phyloP scores from a whole-genome alignment of 148 eudicot species.

The Dianthus caryophyllus region DNA sequence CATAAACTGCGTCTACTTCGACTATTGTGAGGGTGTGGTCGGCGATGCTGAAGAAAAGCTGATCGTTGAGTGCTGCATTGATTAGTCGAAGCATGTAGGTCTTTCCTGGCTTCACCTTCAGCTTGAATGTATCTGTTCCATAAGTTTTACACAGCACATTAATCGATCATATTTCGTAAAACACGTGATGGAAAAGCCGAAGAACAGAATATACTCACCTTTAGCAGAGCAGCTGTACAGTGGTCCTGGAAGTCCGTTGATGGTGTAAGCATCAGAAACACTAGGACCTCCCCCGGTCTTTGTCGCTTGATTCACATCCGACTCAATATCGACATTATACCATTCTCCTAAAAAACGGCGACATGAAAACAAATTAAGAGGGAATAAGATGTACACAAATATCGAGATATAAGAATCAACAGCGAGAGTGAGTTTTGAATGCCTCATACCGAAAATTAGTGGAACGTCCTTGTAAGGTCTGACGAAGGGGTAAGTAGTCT shows the following conservation, averaged over 20 bases:
- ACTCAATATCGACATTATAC: conserved; percentile 11
- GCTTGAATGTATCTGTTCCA: conserved; percentile 17
- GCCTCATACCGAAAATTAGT: conserved; percentile 9
- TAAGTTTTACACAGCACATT: background rate
- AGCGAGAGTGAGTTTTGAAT: background rate
- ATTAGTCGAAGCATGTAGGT: conserved; percentile 24
- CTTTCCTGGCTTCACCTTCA: conserved; percentile 13
- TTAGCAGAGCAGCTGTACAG: conserved; percentile 15
- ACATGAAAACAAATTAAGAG: too few species aligned
- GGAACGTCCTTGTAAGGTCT: conserved; percentile 17
- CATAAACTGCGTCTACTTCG: conserved; percentile 23
- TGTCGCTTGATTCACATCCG: background rate
- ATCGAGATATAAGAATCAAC: too few species aligned
- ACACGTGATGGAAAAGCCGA: too few species aligned
- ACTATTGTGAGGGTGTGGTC: conserved; percentile 21
- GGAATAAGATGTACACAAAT: too few species aligned
- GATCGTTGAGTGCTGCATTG: conserved; percentile 15
- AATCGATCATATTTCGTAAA: background rate
- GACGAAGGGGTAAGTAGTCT: background rate
- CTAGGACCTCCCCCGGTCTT: conserved; percentile 12
- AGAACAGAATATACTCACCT: background rate
- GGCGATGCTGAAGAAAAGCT: conserved; percentile 24
- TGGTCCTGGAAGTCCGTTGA: conserved; percentile 13
- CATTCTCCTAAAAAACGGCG: conserved; percentile 14
- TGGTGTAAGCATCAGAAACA: conserved; percentile 19